Conservation (phyloP, 2,329 filamentous ascomycete species). For the Verticillium nonalfalfae region DNA sequence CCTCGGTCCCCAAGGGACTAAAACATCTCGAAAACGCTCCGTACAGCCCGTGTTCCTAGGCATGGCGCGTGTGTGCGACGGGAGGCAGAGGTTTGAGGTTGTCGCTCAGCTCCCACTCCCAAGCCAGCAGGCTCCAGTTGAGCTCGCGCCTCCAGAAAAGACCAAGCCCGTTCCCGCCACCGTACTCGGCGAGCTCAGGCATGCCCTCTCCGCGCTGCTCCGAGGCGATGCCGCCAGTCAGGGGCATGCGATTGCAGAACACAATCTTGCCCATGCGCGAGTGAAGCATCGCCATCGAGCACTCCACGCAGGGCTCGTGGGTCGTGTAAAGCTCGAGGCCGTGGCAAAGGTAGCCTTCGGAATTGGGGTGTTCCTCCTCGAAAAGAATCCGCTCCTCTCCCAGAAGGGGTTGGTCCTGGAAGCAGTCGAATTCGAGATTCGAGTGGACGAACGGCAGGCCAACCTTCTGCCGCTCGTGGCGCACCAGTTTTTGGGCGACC, state of each 20-base stretch:
- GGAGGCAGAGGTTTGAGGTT: conserved; percentile 24
- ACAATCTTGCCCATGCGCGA: conserved; percentile 85
- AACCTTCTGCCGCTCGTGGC: conserved; percentile 41
- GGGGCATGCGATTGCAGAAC: conserved; percentile 71
- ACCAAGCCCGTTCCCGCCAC: conserved; percentile 55
- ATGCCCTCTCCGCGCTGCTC: conserved; percentile 55
- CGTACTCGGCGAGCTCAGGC: conserved; percentile 26
- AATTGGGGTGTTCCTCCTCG: conserved; percentile 55
- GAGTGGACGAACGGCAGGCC: conserved; percentile 25
- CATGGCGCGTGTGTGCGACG: conserved; percentile 44
- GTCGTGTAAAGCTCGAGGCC: conserved; percentile 90
- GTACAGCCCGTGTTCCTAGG: conserved; percentile 14
- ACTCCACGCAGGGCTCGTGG: conserved; percentile 95
- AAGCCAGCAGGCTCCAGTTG: conserved; percentile 80
- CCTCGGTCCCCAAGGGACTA: background rate
- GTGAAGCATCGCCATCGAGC: conserved; percentile 92
- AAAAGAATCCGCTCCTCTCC: conserved; percentile 58
- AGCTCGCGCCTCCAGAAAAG: conserved; percentile 70
- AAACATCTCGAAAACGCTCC: background rate
- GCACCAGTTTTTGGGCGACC: conserved; percentile 63
- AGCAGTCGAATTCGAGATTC: conserved; percentile 52
- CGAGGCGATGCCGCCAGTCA: conserved; percentile 76
- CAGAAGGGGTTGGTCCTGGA: conserved; percentile 64
- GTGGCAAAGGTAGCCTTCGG: conserved; percentile 88
- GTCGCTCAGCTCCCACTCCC: conserved; percentile 60